Evolutionary conservation across 176 grass and related monocot species (phyloP), one percentile per base, ranked within the genome.

Genomic region (Raddia guianensis): DNA sequence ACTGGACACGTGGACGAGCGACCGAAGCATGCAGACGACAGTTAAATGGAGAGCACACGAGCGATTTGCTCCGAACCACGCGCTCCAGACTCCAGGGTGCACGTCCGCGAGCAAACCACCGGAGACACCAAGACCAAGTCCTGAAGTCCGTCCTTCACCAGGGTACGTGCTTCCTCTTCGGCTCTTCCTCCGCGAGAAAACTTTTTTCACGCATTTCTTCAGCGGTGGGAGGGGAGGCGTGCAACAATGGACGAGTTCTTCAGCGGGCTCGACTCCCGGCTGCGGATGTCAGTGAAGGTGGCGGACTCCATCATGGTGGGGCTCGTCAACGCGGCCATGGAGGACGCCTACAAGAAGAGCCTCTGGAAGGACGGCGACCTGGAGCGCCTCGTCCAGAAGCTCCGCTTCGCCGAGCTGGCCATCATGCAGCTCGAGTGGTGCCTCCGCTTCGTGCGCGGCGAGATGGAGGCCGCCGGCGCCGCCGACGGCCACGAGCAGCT

Each of bases 291-390:
- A 11, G 86, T 84, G 46, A 89, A 84, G 77, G 77, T 81, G 50
- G 83, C 81, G 3, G 92, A 91, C 76, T 94, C 92, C 34, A 87
- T 91, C 80, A 88, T 94, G 81, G 77, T 91, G 77, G 92, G 87
- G 66, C 83, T 91, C 5, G 89, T 94, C 20, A 88, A 91, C 76
- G 88, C 86, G 1, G 86, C 92, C 5, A 94, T 91, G 86, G 83
- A 91, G 72, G 80, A 87, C 61, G 92, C 89, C 0, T 84, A 91
- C 77, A 91, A 79, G 64, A 89, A 82, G 53, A 91, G 89, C 20
- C 73, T 91, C 27, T 85, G 83, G 34, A 86, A 91, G 82, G 89
- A 91, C 75, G 73, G 86, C 34, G 86, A 88, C 42, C 60, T 94
- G 68, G 89, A 87, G 33, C 77, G 89, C 44, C 83, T 94, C 53